Evolutionary conservation across 768 basidiomycete species (phyloP).

Genomic region (Boletus sp.): DNA sequence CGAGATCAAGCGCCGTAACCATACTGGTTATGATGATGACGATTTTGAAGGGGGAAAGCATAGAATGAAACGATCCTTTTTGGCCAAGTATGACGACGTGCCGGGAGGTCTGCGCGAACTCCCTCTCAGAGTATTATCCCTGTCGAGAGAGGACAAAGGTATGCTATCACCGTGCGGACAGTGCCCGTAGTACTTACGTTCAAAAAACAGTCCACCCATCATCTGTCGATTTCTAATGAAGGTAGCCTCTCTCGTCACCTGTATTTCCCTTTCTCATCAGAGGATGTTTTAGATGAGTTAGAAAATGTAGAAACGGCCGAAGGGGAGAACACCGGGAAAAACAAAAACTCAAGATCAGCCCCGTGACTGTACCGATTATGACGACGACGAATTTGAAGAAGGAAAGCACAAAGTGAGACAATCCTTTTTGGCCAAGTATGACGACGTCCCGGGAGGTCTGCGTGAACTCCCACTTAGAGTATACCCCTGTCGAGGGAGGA

Average conservation of each 20-base stretch:
- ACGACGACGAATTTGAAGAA: slow-evolving; percentile 89
- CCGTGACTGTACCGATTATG: slow-evolving; percentile 90
- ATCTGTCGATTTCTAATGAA: slow-evolving; percentile 32
- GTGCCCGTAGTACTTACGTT: slow-evolving; percentile 60
- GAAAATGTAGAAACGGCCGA: slow-evolving; percentile 95
- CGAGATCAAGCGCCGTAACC: slow-evolving; percentile 86
- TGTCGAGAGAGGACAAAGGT: background rate
- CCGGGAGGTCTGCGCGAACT: slow-evolving; percentile 69
- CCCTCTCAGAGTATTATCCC: slow-evolving; percentile 33
- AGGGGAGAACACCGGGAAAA: slow-evolving; percentile 74
- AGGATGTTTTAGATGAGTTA: slow-evolving; percentile 72
- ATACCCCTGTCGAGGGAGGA: background rate
- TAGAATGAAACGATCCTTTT: slow-evolving; percentile 77
- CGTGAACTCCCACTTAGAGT: slow-evolving; percentile 51
- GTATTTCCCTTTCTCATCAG: slow-evolving; percentile 38
- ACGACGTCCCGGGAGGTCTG: slow-evolving; percentile 73
- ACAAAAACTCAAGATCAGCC: slow-evolving; percentile 82
- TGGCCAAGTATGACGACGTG: slow-evolving; percentile 90
- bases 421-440: slow-evolving; percentile 86
- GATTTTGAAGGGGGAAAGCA: slow-evolving; percentile 76
- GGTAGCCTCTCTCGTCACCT: slow-evolving; percentile 42
- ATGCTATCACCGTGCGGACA: no score
- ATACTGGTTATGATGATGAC: slow-evolving; percentile 95
- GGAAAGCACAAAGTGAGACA: slow-evolving; percentile 77
- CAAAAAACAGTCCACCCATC: slow-evolving; percentile 70